Base-by-base conservation (phyloP, 1,139 yeast species). In the Chernovozyma sophiae-reginae region DNA sequence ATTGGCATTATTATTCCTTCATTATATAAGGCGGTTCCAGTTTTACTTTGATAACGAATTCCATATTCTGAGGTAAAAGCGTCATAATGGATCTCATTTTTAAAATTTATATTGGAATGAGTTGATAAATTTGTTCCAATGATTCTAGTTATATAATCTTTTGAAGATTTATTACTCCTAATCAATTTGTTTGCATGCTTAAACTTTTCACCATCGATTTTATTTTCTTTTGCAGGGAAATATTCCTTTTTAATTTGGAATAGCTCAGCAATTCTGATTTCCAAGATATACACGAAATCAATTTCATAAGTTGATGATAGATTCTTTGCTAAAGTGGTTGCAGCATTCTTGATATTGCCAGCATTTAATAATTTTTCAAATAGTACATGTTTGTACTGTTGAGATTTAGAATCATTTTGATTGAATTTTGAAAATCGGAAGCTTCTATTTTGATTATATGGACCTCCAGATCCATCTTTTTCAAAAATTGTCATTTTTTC, bases 391-490 rank as follows among this genome's bases (percentile, higher is more conserved):
- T 48, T 41, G 25, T 35, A 35, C 22, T 31, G 39, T 47, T 46
- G 35, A 47, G 38, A 38, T 44, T 57, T 27, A 43, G 52, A 41
- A 39, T 34, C 43, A 35, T 56, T 36, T 40, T 51, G 32, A 47
- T 4, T 49, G n/a, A 45, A 29, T 33, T 63, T 66, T 23, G 65
- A 56, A 43, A 69, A 69, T 39, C 72, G 55, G 35, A 74, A 65
- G 38, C 60, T 68, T 32, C 63, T 63, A 45, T 73, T 73, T 37
- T 66, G 78, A 3, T 66, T 60, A 45, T 77, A 79, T 12, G 80
- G 74, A 10, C 73, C 71, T 8, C 84, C 84, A 3, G 81, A 73
- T 0, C 83, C 83, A 53, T 78, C 83, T 44, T 69, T 71, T 45
- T 77, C 84, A 53, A 73, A 77, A 1, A 75, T 71, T 47, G 59